Percentiles rank a stretch among this genome's conserved stretches.
phyloP scores from a whole-genome alignment of 2,329 filamentous ascomycete genomes.

The Diaporthe velutina region DNA sequence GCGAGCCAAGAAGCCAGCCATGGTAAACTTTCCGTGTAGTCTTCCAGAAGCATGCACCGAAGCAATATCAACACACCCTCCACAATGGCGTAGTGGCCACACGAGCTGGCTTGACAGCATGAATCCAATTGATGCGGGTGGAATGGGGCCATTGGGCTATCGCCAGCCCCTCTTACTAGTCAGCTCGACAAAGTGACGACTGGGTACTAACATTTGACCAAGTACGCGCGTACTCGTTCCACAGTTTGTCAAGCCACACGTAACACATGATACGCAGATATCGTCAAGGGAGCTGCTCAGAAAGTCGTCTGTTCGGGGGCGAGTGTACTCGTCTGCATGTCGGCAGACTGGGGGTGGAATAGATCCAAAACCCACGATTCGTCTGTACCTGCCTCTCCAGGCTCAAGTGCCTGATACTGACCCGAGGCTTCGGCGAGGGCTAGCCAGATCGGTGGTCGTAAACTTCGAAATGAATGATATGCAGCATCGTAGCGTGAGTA shows the following conservation, averaged over 20 bases:
- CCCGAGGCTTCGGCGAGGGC: background rate
- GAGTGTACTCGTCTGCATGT: background rate
- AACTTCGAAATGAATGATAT: background rate
- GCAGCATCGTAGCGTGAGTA: background rate
- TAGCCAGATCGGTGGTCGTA: background rate
- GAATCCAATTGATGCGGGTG: background rate
- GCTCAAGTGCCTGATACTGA: background rate
- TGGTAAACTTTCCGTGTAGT: background rate
- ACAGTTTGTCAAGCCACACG: background rate
- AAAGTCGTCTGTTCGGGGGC: background rate
- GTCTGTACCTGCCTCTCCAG: conserved; percentile 29
- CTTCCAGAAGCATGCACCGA: conserved; percentile 8
- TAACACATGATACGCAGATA: background rate
- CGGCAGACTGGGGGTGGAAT: background rate
- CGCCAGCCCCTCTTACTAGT: background rate
- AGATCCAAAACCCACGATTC: conserved; percentile 1
- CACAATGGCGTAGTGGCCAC: background rate
- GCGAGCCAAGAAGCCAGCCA: background rate
- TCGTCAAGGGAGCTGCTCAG: background rate
- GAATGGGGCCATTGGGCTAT: background rate
- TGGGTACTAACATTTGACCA: background rate
- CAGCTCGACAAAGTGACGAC: background rate
- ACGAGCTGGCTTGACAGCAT: background rate
- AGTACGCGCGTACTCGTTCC: conserved; percentile 17
- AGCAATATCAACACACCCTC: background rate